These are phyloP conservation scores for Punctularia strigosozonata DNA, from an alignment of 768 basidiomycete species.

Conservation along the genomic window DNA sequence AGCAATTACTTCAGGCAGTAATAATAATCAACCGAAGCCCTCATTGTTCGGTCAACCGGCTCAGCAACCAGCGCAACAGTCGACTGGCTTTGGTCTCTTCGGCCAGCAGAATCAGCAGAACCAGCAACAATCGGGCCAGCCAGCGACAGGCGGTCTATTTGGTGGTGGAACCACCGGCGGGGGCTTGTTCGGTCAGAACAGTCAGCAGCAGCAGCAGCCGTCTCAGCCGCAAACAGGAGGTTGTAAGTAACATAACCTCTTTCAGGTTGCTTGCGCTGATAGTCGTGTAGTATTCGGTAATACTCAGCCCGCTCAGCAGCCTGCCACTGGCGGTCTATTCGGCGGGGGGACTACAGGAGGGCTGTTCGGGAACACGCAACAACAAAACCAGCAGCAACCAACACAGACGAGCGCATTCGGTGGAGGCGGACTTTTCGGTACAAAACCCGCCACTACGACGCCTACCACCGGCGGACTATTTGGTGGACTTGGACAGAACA, in stretches of 20 bases:
- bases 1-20: constrained; percentile 6
- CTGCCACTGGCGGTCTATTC: too few relatives aligned
- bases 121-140: constrained; percentile 20
- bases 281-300: background rate
- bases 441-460: constrained; percentile 6
- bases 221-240: constrained; percentile 8
- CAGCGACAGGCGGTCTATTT: background rate
- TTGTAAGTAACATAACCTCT: background rate
- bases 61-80: constrained; percentile 10
- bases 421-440: constrained; percentile 17
- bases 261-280: background rate
- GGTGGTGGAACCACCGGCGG: constrained; percentile 18
- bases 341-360: too few relatives aligned
- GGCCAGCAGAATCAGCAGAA: constrained; percentile 24
- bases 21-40: constrained; percentile 27
- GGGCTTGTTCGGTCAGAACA: constrained; percentile 10
- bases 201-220: constrained; percentile 8
- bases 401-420: constrained; percentile 12
- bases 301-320: background rate
- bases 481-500: constrained; percentile 26
- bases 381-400: constrained; percentile 24
- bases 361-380: constrained; percentile 11
- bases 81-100: constrained; percentile 16
- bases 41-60: constrained; percentile 36
- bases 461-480: constrained; percentile 16